Conservation (phyloP, 441 rosid species). For the Manihot esculenta region DNA sequence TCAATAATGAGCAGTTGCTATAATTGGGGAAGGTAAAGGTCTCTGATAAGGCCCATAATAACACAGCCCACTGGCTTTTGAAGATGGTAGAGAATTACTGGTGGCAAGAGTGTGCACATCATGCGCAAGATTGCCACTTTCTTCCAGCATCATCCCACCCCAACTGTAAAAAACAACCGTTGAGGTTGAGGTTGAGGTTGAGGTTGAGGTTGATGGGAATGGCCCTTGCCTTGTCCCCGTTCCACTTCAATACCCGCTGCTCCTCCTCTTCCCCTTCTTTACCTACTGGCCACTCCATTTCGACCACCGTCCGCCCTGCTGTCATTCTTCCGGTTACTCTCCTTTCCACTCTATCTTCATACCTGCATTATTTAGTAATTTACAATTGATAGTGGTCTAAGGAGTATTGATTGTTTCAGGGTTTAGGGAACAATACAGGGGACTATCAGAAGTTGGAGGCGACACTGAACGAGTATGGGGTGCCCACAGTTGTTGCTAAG, state of each 20-base stretch:
- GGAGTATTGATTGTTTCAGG: slow-evolving; percentile 38
- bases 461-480: slow-evolving; percentile 55
- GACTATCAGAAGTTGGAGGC: slow-evolving; percentile 68
- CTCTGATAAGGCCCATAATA: slow-evolving; percentile 1
- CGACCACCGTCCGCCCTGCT: slow-evolving; percentile 62
- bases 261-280: slow-evolving; percentile 22
- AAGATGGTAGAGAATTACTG: slow-evolving; percentile 11
- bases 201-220: slow-evolving; percentile 23
- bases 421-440: slow-evolving; percentile 81
- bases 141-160: not conserved
- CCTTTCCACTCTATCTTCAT: slow-evolving; percentile 11
- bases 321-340: slow-evolving; percentile 78
- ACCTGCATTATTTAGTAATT: not conserved
- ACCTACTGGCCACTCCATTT: slow-evolving; percentile 18
- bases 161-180: slow-evolving; percentile 17
- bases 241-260: slow-evolving; percentile 34
- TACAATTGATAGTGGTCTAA: not conserved
- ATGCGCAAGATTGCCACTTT: not conserved
- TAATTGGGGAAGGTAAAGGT: no score
- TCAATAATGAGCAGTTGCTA: no score
- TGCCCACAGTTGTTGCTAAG: slow-evolving; percentile 64
- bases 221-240: slow-evolving; percentile 50
- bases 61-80: not conserved
- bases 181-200: not conserved
- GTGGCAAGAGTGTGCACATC: slow-evolving; percentile 13